These are phyloP conservation scores for Candida koratica DNA, from an alignment of 805 yeast genomes.

Conservation along the genomic window DNA sequence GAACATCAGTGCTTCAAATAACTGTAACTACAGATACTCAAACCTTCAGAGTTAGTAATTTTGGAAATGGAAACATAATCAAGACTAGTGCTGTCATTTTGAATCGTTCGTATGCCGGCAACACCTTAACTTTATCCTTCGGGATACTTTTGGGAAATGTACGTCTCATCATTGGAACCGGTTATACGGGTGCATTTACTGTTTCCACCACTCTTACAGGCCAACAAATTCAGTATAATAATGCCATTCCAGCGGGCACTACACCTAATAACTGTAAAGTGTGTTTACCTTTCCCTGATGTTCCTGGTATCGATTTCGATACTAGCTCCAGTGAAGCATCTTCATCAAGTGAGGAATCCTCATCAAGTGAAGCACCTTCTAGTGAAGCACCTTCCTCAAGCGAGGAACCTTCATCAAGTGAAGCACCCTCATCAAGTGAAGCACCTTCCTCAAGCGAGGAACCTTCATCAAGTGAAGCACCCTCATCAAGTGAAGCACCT, in stretches of 20 bases:
- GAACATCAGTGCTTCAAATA: constrained; percentile 14
- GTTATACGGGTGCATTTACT: constrained; percentile 3
- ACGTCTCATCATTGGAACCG: constrained; percentile 7
- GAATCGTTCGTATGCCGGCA: constrained; percentile 6
- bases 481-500: constrained; percentile 3
- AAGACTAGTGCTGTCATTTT: constrained; percentile 3
- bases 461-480: constrained; percentile 3
- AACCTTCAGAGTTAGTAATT: constrained; percentile 18
- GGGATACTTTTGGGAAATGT: constrained; percentile 1
- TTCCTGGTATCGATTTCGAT: constrained; percentile 15
- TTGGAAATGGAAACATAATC: constrained; percentile 19
- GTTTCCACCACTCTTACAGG: constrained; percentile 1
- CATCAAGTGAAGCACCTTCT: constrained; percentile 8
- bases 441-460: constrained; percentile 12
- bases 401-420: constrained; percentile 6
- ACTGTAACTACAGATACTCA: constrained; percentile 3
- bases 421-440: constrained; percentile 6
- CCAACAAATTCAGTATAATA: constrained; percentile 1
- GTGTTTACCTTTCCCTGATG: constrained; percentile 15
- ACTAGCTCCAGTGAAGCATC: constrained; percentile 2
- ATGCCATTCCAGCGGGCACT: constrained; percentile 6
- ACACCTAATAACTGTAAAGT: constrained; percentile 14
- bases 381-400: constrained; percentile 5
- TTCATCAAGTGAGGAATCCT: constrained; percentile 1
- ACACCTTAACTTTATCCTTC: constrained; percentile 4